These are phyloP conservation scores for Mortierella sp. DNA, from an alignment of 371 early-diverging fungal genomes.

Conservation along the genomic window DNA sequence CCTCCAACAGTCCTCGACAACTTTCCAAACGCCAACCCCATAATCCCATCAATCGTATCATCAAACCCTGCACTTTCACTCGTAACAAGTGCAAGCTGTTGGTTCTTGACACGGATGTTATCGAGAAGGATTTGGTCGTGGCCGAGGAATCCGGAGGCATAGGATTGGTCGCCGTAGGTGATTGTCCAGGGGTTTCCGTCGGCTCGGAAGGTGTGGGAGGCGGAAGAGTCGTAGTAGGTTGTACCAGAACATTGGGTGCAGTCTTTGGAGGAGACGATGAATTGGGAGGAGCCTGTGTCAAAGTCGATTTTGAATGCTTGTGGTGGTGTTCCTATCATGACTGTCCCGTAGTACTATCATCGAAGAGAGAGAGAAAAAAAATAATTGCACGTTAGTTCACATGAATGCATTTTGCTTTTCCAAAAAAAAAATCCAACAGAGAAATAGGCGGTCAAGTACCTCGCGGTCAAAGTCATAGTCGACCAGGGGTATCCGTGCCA, in stretches of 20 bases:
- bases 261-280: constrained; percentile 66
- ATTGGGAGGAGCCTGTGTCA: constrained; percentile 78
- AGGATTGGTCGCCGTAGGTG: constrained; percentile 73
- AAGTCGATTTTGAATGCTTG: constrained; percentile 74
- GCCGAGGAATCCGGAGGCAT: constrained; percentile 69
- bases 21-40: constrained; percentile 64
- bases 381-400: background rate
- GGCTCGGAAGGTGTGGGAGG: constrained; percentile 65
- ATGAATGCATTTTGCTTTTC: no score
- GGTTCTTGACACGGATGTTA: constrained; percentile 59
- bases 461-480: constrained; percentile 54
- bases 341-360: constrained; percentile 55
- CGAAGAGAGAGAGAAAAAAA: background rate
- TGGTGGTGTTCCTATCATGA: constrained; percentile 74
- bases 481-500: constrained; percentile 35
- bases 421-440: background rate
- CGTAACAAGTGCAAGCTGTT: constrained; percentile 69
- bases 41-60: constrained; percentile 64
- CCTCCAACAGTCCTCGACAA: constrained; percentile 50
- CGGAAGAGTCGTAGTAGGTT: constrained; percentile 64
- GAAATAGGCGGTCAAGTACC: constrained; percentile 4
- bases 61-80: constrained; percentile 63
- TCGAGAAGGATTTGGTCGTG: constrained; percentile 68
- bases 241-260: constrained; percentile 68
- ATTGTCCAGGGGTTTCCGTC: constrained; percentile 64